These are phyloP conservation scores for Cicer bijugum DNA, from an alignment of 306 rosid species.

Conservation along the genomic window DNA sequence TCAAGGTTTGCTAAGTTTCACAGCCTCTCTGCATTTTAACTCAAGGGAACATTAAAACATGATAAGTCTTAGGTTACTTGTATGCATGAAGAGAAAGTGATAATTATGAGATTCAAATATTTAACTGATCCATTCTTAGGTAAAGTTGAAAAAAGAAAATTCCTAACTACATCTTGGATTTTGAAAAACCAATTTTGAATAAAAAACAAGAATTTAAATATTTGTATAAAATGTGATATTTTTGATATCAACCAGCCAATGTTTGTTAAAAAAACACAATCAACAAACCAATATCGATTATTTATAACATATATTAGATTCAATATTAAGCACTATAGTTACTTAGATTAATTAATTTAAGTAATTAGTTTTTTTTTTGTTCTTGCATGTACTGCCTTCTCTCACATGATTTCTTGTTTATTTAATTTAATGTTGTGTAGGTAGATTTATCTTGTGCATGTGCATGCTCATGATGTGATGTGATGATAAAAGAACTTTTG, in stretches of 20 bases:
- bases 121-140: not conserved
- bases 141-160: not conserved
- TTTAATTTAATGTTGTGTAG: not conserved
- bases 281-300: too few species aligned
- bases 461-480: conserved; percentile 4
- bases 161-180: too few species aligned
- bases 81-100: not conserved
- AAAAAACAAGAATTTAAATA: too few species aligned
- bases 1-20: too few species aligned
- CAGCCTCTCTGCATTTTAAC: not conserved
- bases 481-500: not conserved
- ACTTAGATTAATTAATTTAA: too few species aligned
- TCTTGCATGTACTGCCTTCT: not conserved
- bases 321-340: too few species aligned
- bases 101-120: not conserved
- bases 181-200: too few species aligned
- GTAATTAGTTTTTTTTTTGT: not conserved
- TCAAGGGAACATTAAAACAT: not conserved
- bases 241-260: too few species aligned
- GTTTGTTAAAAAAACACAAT: too few species aligned
- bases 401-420: not conserved
- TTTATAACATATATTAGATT: too few species aligned
- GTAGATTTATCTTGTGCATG: conserved; percentile 2
- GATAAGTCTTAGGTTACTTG: too few species aligned
- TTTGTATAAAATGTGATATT: too few species aligned